Base-by-base conservation (phyloP, 768 basidiomycete species). In the Termitomyces sp. region DNA sequence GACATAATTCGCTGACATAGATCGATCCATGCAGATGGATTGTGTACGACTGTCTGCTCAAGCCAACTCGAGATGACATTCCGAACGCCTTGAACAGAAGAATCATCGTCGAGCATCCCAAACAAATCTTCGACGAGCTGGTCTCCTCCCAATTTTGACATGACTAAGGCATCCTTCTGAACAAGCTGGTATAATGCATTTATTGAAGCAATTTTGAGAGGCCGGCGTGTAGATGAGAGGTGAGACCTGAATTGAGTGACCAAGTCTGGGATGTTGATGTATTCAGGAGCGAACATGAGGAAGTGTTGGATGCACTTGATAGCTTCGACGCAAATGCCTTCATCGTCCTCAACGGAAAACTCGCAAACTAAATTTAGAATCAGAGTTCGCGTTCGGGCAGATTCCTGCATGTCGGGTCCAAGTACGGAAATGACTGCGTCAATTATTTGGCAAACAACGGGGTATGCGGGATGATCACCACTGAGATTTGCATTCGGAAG, bases 21-120 rank as follows among this genome's bases (percentile, higher is more conserved):
- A 68, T 95, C 95, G 57, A 99, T 97, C 97, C 97, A 99, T 1
- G 95, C 97, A 0, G 91, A 94, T 0, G 97, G 96, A 61, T 95
- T 92, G 58, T 91, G 84, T 20, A 91, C 80, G 1, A 93, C 95
- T 0, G 97, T 98, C 71, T 99, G 97, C 62, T 90, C 85, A 7
- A 98, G 78, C 97, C 97, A 99, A 63, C 90, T 93, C 13, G 84
- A 78, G 65, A 98, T 98, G 58, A 98, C 94, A 61, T 93, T 89
- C 33, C 91, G 81, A 24, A 98, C 95, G 4, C 97, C 97, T 63
- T 96, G 89, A 16, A 98, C 89, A 3, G 88, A 91, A 0, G 95
- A 88, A 68, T 97, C 94, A 64, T 94, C 95, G 67, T 99, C 96
- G 45, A 99, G 75, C 84, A 98, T 89, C 1, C 89, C 89, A 68